phyloP scores from a whole-genome alignment of 2,329 filamentous ascomycete species.

The Colletotrichum coccodes region DNA sequence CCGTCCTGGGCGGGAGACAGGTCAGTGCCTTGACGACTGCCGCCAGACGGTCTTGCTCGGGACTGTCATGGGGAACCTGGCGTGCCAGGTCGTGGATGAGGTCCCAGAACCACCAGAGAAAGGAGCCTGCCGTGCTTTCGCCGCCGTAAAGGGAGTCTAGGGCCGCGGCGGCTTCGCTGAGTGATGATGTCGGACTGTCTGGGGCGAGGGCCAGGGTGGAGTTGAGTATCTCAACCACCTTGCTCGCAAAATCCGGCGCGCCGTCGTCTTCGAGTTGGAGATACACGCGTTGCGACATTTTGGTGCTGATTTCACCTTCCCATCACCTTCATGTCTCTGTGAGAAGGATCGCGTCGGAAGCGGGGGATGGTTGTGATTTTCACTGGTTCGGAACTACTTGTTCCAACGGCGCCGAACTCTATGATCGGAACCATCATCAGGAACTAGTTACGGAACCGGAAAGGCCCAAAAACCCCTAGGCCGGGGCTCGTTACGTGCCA shows the following conservation, averaged over 20 bases:
- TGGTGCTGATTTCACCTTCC: background rate
- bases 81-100: conserved; percentile 35
- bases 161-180: background rate
- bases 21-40: background rate
- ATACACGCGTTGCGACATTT: background rate
- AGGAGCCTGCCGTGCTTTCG: conserved; percentile 13
- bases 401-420: background rate
- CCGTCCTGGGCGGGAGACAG: background rate
- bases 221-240: background rate
- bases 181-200: background rate
- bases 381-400: background rate
- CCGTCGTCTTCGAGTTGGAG: background rate
- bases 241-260: background rate
- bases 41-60: conserved; percentile 25
- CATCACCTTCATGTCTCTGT: background rate
- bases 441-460: background rate
- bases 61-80: conserved; percentile 34
- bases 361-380: background rate
- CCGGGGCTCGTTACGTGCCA: background rate
- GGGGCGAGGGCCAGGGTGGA: background rate
- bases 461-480: background rate
- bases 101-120: conserved; percentile 38
- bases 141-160: background rate
- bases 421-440: too few relatives aligned
- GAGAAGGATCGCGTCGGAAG: background rate